phyloP scores from a whole-genome alignment of 2,329 filamentous ascomycete species.

The Aspergillus fumigatus region DNA sequence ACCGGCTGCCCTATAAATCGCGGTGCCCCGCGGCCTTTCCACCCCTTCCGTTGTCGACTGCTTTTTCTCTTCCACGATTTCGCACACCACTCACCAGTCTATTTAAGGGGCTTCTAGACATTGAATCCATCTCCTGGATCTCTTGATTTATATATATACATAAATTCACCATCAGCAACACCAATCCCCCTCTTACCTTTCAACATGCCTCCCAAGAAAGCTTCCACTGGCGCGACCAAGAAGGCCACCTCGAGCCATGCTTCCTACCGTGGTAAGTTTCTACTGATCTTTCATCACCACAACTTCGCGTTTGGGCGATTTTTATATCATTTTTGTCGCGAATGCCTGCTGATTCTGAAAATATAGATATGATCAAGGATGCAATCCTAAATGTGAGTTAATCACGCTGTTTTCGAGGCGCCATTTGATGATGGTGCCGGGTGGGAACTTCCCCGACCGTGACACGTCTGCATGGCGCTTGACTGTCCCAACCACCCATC shows the following conservation, averaged over 20 bases:
- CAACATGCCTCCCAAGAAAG: slow-evolving; percentile 65
- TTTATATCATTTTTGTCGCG: slow-evolving; percentile 46
- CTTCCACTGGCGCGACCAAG: slow-evolving; percentile 51
- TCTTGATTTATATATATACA: slow-evolving; percentile 10
- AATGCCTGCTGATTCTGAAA: slow-evolving; percentile 48
- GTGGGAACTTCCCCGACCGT: slow-evolving; percentile 32
- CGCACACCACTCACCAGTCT: slow-evolving; percentile 13
- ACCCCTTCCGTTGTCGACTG: slow-evolving; percentile 33
- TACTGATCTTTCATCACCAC: slow-evolving; percentile 41
- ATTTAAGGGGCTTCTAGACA: slow-evolving; percentile 13
- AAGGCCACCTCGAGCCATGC: slow-evolving; percentile 56
- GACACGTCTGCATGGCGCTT: slow-evolving; percentile 27
- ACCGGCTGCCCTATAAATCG: slow-evolving; percentile 40
- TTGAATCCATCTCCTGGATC: slow-evolving; percentile 1
- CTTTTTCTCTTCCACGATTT: slow-evolving; percentile 26
- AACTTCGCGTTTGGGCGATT: slow-evolving; percentile 42
- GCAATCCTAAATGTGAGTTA: slow-evolving; percentile 65
- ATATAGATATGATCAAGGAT: slow-evolving; percentile 68
- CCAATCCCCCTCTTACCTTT: slow-evolving; percentile 13
- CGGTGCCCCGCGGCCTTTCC: slow-evolving; percentile 38
- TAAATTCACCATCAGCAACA: slow-evolving; percentile 6
- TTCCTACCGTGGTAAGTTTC: slow-evolving; percentile 61
- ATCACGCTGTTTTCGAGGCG: slow-evolving; percentile 46
- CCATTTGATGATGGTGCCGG: slow-evolving; percentile 35
- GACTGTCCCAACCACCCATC: slow-evolving; percentile 22